Evolutionary conservation across 129 eudicot genomes (phyloP), one percentile per base, ranked within the genome.

Genomic region (Rutidosis leptorrhynchoides): DNA sequence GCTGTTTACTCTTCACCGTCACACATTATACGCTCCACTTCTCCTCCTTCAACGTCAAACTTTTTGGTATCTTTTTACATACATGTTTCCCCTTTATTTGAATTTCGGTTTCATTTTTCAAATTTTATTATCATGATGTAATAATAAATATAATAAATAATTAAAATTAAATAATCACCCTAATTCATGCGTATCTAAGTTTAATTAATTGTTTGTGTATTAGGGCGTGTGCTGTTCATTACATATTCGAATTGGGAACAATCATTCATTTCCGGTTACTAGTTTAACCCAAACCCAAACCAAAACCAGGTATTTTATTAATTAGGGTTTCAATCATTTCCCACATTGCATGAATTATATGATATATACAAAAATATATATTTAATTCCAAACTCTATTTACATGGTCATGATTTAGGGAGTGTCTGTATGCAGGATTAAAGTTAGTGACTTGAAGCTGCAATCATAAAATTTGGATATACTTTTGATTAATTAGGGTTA

Each of bases 221-320:
- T 24, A 27, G 26, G 32, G 24, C 26, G 4, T 14, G 4, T 71
- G 25, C 62, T 68, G 29, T 61, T 57, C 72, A 70, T 61, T 76
- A 62, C 35, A 23, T 9, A 5, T 60, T 35, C 59, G 65, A 48
- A 59, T 65, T 48, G 48, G 58, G 24, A 77, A 58, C 11, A 48
- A 11, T 24, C 51, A 24, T 52, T 24, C 37, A 17, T 77, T 72
- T 62, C 60, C 75, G 57, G 71, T 70, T 8, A 65, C 79, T 28
- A 73, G 45, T 71, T 30, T 77, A 43, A n/a, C 14, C 58, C 73
- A 66, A 43, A n/a, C 14, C 58, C 73, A 66, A 62, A 35, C 75
- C 58, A 75, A 60, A 26, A 68, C 46, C 40, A 83, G 87, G 95
- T 87, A 75, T 61, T 57, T 15, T 19, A 2, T 20, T 22, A 64